Evolutionary conservation across 805 yeast genomes (phyloP).

Genomic region (Ogataea parapolymorpha): DNA sequence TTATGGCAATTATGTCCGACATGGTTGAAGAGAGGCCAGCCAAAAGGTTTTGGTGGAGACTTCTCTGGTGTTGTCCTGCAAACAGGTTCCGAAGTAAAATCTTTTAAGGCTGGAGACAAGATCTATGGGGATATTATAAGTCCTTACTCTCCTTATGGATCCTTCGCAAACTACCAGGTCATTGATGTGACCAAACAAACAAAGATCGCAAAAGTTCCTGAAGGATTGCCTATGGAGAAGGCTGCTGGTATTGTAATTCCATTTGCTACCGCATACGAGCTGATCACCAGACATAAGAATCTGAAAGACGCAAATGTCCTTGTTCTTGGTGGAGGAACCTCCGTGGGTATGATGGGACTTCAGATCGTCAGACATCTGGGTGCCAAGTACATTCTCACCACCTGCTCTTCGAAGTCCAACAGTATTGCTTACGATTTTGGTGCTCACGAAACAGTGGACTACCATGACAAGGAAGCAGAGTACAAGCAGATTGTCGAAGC

Average conservation of each 20-base stretch:
- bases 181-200: conserved; percentile 33
- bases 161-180: conserved; percentile 44
- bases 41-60: conserved; percentile 20
- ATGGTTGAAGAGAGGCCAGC: neutral
- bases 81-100: conserved; percentile 16
- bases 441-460: conserved; percentile 57
- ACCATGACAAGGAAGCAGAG: conserved; percentile 39
- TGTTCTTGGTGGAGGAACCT: conserved; percentile 71
- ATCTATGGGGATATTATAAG: conserved; percentile 13
- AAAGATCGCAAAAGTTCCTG: conserved; percentile 45
- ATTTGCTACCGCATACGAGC: conserved; percentile 55
- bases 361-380: conserved; percentile 54
- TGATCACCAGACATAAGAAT: conserved; percentile 22
- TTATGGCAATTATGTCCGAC: conserved; percentile 9
- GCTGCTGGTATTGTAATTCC: conserved; percentile 69
- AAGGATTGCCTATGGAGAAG: conserved; percentile 43
- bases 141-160: conserved; percentile 29
- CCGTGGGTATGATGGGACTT: conserved; percentile 56
- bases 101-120: conserved; percentile 15
- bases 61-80: conserved; percentile 19
- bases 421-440: conserved; percentile 37
- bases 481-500: conserved; percentile 34
- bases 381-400: conserved; percentile 52
- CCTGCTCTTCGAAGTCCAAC: conserved; percentile 38
- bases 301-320: conserved; percentile 47